Base-by-base conservation (phyloP, 2,329 filamentous ascomycete species). In the Fusarium globosum region DNA sequence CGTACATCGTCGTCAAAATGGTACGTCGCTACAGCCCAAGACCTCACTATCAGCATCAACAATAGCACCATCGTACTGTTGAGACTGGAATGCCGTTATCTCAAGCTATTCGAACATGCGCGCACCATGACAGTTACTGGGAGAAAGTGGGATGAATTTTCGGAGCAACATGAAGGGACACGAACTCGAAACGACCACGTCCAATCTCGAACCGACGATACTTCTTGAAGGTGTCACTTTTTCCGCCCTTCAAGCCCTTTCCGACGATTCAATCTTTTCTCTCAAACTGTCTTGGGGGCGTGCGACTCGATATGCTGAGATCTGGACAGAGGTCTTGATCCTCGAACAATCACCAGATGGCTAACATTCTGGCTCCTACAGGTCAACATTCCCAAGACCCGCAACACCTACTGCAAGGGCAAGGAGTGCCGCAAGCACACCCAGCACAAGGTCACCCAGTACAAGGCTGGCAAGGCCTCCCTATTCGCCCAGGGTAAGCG, bases 311-410 rank as follows among this genome's bases (percentile, higher is more conserved):
- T 59, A 61, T 56, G 56, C 55, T 49, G 46, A 66, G 59, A 71
- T 35, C 35, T 52, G 61, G 58, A 68, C 45, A 65, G 48, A 77
- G 52, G 56, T 39, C 42, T 39, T 57, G 57, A 58, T n/a, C 59
- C 60, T 62, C 49, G 61, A 46, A 67, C 41, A 67, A 67, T 62
- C 59, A 60, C 43, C 70, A 76, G 61, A 65, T 66, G 58, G 78
- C 79, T 82, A 79, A 83, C 81, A 77, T 64, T 73, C 62, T 75
- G 64, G 61, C 76, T 66, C 65, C 66, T 66, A 74, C 79, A 96
- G 95, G 95, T 97, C 90, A 97, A 97, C 94, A 93, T 97, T 89
- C 95, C 95, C 84, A 97, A 97, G 91, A 97, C 95, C 86, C 92
- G 95, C 85, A 93, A 94, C 89, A 97, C 95, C 86, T 97, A 95